Evolutionary conservation across 768 basidiomycete genomes (phyloP), one percentile per base, ranked within the genome.

Genomic region (Hypsizygus marmoreus): DNA sequence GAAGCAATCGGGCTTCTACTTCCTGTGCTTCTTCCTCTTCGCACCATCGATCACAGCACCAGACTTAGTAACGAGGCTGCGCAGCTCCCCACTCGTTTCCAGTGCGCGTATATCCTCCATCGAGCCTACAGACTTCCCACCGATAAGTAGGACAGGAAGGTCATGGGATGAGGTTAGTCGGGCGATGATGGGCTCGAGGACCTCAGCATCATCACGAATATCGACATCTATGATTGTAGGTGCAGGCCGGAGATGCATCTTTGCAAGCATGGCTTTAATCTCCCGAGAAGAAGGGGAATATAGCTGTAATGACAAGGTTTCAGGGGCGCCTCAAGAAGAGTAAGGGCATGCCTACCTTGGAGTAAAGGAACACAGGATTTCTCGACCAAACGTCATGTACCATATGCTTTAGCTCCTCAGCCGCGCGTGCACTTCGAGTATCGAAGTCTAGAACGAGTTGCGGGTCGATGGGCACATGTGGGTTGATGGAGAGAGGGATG

Each of bases 371-470:
- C 28, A 91, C 81, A 0, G 90, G 90, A 55, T 87, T 82, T 28
- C 77, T 74, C 3, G 73, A 55, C 90, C 90, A 91, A 1, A 86
- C 80, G 23, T 88, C 81, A 1, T 73, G 66, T 6, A 83, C 76
- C 60, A 91, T 71, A 1, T 70, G 68, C 25, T 66, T 61, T 24
- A 91, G 68, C 62, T 91, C 88, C 25, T 80, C 76, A 14, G 59
- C 55, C 1, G 88, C 87, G 11, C 76, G 74, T 2, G 77, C 67
- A 32, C 78, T 71, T n/a, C 82, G 78, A 0, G 86, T 86, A 60
- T 92, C 88, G 60, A 92, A 93, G 56, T 88, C 90, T 31, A 93
- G 75, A 4, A 93, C 77, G 45, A 91, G 79, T 56, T 89, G 79
- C 3, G 91, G 88, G 61, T 92, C 89, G 47, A 91, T 80, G 6